These are phyloP conservation scores for Hanseniaspora valbyensis DNA, from an alignment of 805 yeast genomes.

Conservation along the genomic window DNA sequence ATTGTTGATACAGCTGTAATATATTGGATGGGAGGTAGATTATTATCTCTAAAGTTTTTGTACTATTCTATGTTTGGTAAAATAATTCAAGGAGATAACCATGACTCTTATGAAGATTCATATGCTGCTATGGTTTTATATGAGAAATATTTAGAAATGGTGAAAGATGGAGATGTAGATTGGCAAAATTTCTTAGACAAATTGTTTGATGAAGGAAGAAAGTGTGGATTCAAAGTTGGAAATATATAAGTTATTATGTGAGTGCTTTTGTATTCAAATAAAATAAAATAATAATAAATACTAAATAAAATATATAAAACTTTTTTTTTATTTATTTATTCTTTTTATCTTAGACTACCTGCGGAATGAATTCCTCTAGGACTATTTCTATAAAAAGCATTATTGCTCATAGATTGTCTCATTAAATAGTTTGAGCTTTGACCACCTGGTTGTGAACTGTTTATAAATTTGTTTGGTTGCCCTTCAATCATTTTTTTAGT, in stretches of 20 bases:
- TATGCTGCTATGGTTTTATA: slow-evolving; percentile 70
- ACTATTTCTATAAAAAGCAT: slow-evolving; percentile 10
- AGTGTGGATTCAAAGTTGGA: slow-evolving; percentile 28
- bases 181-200: slow-evolving; percentile 53
- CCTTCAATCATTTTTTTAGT: slow-evolving; percentile 8
- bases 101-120: slow-evolving; percentile 96
- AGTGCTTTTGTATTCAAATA: neutral
- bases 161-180: slow-evolving; percentile 33
- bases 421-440: slow-evolving; percentile 8
- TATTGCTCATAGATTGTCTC: slow-evolving; percentile 10
- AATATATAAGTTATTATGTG: neutral
- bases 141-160: slow-evolving; percentile 56
- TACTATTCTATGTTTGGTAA: slow-evolving; percentile 67
- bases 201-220: slow-evolving; percentile 58
- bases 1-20: slow-evolving; percentile 83
- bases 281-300: neutral
- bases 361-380: slow-evolving; percentile 11
- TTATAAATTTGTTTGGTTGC: neutral
- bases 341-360: slow-evolving; percentile 2
- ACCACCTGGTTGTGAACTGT: neutral
- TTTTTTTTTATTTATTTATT: neutral
- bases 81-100: slow-evolving; percentile 83
- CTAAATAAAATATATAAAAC: neutral
- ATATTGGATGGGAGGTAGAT: slow-evolving; percentile 65
- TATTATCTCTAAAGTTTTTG: slow-evolving; percentile 71